These are phyloP conservation scores for Giardia muris DNA, from an alignment of 208 protist species.

Conservation along the genomic window DNA sequence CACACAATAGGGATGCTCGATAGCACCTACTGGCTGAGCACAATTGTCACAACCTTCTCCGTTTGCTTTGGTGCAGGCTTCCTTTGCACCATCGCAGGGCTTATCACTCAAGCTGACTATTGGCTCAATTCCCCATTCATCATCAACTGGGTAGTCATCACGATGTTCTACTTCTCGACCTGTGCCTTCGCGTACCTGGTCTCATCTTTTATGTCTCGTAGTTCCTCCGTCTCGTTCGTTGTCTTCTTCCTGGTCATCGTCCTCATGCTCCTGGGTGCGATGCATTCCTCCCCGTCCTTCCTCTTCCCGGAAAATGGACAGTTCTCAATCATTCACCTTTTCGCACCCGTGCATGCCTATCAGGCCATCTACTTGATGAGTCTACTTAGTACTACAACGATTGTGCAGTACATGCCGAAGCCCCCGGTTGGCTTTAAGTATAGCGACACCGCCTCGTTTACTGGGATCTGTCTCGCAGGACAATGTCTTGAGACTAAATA, in stretches of 20 bases:
- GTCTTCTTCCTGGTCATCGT: background rate
- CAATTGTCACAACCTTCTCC: background rate
- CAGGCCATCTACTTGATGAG: background rate
- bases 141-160: background rate
- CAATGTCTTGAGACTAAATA: background rate
- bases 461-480: background rate
- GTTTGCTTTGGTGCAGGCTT: background rate
- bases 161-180: background rate
- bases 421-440: background rate
- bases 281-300: background rate
- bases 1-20: constrained; percentile 13
- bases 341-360: background rate
- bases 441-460: background rate
- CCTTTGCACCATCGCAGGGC: background rate
- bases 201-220: background rate
- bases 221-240: background rate
- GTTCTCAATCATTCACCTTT: background rate
- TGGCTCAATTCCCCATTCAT: background rate
- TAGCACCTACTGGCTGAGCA: background rate
- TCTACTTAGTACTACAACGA: background rate
- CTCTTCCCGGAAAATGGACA: background rate
- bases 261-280: background rate
- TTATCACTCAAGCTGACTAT: background rate
- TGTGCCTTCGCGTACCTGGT: background rate
- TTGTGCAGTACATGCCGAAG: background rate